Conservation (phyloP, 768 basidiomycete genomes). For the Pisolithus marmoratus region DNA sequence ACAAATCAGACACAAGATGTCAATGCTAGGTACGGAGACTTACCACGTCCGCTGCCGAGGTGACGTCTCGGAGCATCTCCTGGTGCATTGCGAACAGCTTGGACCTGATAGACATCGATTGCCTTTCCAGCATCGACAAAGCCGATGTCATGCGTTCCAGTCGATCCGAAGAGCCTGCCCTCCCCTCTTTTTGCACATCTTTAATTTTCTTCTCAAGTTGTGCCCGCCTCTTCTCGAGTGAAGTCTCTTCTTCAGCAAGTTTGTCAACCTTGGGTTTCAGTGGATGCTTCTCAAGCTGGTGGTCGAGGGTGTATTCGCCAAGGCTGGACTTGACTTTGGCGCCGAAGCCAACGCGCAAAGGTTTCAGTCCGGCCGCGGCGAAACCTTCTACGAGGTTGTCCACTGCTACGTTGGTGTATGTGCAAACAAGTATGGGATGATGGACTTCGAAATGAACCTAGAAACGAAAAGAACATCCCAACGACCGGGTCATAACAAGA, state of each 20-base stretch:
- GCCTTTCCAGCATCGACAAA: conserved; percentile 23
- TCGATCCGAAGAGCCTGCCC: conserved; percentile 10
- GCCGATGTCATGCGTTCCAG: conserved; percentile 27
- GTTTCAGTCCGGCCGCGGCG: conserved; percentile 52
- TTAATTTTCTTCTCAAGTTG: conserved; percentile 24
- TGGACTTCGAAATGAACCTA: conserved; percentile 77
- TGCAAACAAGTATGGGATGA: conserved; percentile 84
- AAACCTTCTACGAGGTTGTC: conserved; percentile 85
- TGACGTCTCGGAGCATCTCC: conserved; percentile 57
- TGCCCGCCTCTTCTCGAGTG: conserved; percentile 16
- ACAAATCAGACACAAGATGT: conserved; percentile 1
- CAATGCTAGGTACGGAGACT: conserved; percentile 23
- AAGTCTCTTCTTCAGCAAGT: conserved; percentile 35
- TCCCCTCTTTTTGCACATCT: conserved; percentile 12
- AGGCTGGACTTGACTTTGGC: conserved; percentile 57
- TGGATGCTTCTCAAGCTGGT: conserved; percentile 57
- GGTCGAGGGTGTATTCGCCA: conserved; percentile 53
- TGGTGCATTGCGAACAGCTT: conserved; percentile 53
- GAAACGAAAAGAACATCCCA: background rate
- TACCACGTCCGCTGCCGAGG: conserved; percentile 70
- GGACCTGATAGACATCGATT: conserved; percentile 28
- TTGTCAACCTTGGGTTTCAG: conserved; percentile 40
- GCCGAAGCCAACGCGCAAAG: conserved; percentile 69
- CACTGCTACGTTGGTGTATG: conserved; percentile 90
- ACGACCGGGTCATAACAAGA: too few relatives aligned